Evolutionary conservation across 1,284 basidiomycete genomes (phyloP).

Genomic region (Rhizoctonia solani): DNA sequence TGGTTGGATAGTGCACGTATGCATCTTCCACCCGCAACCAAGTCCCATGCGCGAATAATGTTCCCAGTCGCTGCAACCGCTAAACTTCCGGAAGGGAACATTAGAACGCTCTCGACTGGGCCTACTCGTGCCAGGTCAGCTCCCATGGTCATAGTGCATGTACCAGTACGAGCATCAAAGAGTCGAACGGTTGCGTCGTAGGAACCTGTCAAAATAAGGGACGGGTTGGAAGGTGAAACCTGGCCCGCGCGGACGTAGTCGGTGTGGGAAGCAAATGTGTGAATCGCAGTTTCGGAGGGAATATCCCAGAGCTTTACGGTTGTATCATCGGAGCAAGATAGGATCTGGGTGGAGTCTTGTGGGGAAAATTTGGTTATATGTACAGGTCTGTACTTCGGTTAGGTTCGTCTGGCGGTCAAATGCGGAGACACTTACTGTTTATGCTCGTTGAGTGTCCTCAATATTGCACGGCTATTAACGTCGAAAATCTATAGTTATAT

Average conservation of each 20-base stretch:
- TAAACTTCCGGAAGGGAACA: conserved; percentile 89
- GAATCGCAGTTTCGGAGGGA: conserved; percentile 80
- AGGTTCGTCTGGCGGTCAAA: neutral
- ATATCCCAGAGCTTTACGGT: conserved; percentile 96
- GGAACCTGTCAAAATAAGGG: conserved; percentile 87
- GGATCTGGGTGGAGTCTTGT: conserved; percentile 76
- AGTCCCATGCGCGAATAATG: conserved; percentile 93
- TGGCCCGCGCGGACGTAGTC: conserved; percentile 96
- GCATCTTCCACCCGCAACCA: conserved; percentile 90
- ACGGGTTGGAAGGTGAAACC: conserved; percentile 80
- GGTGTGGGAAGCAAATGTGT: conserved; percentile 82
- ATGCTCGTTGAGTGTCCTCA: conserved; percentile 90
- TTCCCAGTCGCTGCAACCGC: conserved; percentile 89
- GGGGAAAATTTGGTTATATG: conserved; percentile 93
- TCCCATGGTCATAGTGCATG: conserved; percentile 83
- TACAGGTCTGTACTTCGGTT: conserved; percentile 60
- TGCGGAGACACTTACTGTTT: conserved; percentile 61
- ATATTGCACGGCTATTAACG: conserved; percentile 89
- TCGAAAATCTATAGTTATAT: conserved; percentile 76
- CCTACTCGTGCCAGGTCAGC: conserved; percentile 53
- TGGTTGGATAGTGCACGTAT: conserved; percentile 91
- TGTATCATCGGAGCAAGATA: conserved; percentile 96
- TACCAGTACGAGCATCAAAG: conserved; percentile 83
- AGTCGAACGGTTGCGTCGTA: conserved; percentile 93
- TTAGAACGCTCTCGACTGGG: conserved; percentile 95